These are phyloP conservation scores for Tolypocladium tundrense DNA, from an alignment of 2,329 filamentous ascomycete species.

Conservation along the genomic window DNA sequence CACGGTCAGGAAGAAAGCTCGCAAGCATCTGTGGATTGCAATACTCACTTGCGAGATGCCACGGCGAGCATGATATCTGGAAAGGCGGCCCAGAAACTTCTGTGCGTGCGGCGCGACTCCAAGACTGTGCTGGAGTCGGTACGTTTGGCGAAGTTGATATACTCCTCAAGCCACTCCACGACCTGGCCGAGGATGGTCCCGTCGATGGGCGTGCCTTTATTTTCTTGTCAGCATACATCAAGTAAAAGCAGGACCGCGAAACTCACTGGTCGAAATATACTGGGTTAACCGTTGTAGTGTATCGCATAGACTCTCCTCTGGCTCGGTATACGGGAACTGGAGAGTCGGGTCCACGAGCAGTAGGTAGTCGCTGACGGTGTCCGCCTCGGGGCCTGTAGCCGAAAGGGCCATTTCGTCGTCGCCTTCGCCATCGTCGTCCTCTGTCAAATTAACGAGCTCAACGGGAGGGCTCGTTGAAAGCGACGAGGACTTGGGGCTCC, in stretches of 20 bases:
- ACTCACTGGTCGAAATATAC: conserved; percentile 24
- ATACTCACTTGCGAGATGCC: conserved; percentile 28
- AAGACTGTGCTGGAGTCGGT: conserved; percentile 24
- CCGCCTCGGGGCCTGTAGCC: conserved; percentile 18
- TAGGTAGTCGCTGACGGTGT: conserved; percentile 10
- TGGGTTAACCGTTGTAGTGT: conserved; percentile 24
- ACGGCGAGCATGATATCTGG: conserved; percentile 35
- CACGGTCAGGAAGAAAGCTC: neutral
- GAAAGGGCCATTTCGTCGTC: conserved; percentile 20
- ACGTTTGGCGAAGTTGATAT: conserved; percentile 28
- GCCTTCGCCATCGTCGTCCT: conserved; percentile 16
- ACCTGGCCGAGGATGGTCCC: conserved; percentile 33
- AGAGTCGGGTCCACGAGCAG: conserved; percentile 28
- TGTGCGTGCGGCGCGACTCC: conserved; percentile 33
- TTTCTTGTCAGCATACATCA: neutral
- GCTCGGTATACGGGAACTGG: conserved; percentile 35
- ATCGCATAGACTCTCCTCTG: conserved; percentile 17
- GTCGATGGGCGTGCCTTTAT: conserved; percentile 33
- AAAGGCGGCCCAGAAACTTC: conserved; percentile 40
- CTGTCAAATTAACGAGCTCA: conserved; percentile 28
- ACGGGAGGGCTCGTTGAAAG: conserved; percentile 28
- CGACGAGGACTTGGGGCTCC: neutral
- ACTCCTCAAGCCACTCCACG: conserved; percentile 39
- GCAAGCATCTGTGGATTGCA: neutral
- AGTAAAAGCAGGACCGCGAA: neutral